Evolutionary conservation across 164 flowering plant genomes (phyloP), one percentile per base, ranked within the genome.

Genomic region (Dillenia turbinata): DNA sequence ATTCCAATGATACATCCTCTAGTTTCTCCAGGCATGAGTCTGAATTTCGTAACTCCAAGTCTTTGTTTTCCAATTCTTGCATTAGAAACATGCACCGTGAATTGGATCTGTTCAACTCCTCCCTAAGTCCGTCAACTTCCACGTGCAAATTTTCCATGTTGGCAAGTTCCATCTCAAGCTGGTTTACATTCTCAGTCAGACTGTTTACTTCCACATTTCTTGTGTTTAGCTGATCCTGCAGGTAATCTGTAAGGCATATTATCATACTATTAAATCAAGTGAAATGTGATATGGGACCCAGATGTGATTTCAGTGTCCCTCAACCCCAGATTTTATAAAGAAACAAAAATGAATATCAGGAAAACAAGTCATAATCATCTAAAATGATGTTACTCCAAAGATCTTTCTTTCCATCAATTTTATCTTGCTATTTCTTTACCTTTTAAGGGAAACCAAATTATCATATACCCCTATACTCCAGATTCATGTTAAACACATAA

Each of bases 221-320:
- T 53, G 77, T 54, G 74, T 71, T 81, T 59, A 88, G 75, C 66
- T 87, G 89, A 77, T 87, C 92, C 79, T 79, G 97, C 74, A 89
- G 65, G 62, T 79, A 82, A 74, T 80, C 98, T 88, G 77, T 55
- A 50, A 69, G 72, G 53, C 69, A 55, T 24, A 49, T 12, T 9
- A 44, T 51, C 47, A 66, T 46, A 54, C 22, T 16, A 10, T 66
- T 60, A 57, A 67, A 45, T 9, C 48, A 47, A 54, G 9, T n/a
- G 14, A 22, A 40, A 3, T 11, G 5, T 26, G 33, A 26, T 26
- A 26, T 26, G 33, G 3, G 33, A 26, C 33, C 33, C 33, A 26
- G 33, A 26, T 5, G 5, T 26, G 33, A 26, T 26, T 26, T 5
- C 5, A 26, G 33, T 26, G 2, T 26, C 33, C 33, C 33, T 26